Conservation (phyloP, 2,329 filamentous ascomycete genomes). For the Arthroderma uncinatum region DNA sequence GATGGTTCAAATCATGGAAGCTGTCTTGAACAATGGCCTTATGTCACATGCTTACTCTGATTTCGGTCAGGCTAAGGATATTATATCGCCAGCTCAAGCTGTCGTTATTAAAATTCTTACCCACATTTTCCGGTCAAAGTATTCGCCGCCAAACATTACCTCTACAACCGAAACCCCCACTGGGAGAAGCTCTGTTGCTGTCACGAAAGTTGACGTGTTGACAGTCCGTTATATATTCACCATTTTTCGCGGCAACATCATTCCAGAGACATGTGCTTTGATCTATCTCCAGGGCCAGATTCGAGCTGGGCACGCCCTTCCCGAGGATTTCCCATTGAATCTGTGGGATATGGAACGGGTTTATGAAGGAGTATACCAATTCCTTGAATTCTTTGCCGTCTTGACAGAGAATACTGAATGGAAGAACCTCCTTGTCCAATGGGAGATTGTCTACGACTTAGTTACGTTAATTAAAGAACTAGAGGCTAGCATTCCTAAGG, state of each 20-base stretch:
- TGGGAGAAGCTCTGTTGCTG: conserved; percentile 46
- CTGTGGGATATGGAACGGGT: conserved; percentile 97
- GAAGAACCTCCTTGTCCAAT: conserved; percentile 75
- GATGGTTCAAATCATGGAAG: conserved; percentile 90
- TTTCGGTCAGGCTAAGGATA: conserved; percentile 84
- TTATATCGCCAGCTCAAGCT: conserved; percentile 88
- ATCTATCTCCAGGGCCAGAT: conserved; percentile 92
- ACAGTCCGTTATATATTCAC: conserved; percentile 84
- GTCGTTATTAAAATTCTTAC: conserved; percentile 84
- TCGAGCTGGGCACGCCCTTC: conserved; percentile 59
- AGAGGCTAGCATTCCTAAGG: conserved; percentile 77
- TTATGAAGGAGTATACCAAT: conserved; percentile 88
- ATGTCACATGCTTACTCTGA: conserved; percentile 89
- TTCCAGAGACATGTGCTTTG: conserved; percentile 86
- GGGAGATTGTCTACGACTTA: conserved; percentile 83
- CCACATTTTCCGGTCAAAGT: conserved; percentile 66
- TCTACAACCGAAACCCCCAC: conserved; percentile 43
- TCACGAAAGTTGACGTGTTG: conserved; percentile 47
- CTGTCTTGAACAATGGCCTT: conserved; percentile 76
- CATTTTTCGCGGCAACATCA: conserved; percentile 82
- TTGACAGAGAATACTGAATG: conserved; percentile 75
- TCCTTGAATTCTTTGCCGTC: conserved; percentile 84
- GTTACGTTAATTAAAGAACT: conserved; percentile 77
- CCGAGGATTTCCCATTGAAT: conserved; percentile 84
- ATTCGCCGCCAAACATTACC: conserved; percentile 38